Evolutionary conservation across 2,329 filamentous ascomycete species (phyloP).

Genomic region (Fusarium sp.): DNA sequence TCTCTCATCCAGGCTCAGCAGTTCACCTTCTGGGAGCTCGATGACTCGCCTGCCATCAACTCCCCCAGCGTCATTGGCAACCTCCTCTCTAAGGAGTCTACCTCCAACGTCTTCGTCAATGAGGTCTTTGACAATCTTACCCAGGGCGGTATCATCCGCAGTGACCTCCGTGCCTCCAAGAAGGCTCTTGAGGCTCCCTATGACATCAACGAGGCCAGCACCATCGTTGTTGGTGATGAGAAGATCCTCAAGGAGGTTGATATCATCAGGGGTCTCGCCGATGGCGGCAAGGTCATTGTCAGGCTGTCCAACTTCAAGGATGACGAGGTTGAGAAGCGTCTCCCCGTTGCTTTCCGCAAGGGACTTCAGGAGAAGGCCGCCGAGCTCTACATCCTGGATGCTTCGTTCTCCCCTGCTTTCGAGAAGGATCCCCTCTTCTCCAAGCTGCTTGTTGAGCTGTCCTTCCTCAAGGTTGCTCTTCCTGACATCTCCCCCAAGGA

Average conservation of each 20-base stretch:
- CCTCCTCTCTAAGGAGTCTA: constrained; percentile 78
- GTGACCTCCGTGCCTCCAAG: constrained; percentile 85
- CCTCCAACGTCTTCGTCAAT: constrained; percentile 70
- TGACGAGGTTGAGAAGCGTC: constrained; percentile 89
- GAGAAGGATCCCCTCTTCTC: constrained; percentile 73
- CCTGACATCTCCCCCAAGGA: constrained; percentile 72
- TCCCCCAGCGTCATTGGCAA: constrained; percentile 72
- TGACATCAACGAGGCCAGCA: constrained; percentile 80
- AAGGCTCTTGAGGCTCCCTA: constrained; percentile 89
- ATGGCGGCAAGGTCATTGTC: constrained; percentile 78
- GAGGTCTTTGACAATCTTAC: constrained; percentile 73
- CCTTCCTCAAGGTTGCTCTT: constrained; percentile 83
- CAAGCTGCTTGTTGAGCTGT: constrained; percentile 78
- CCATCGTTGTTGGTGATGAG: constrained; percentile 81
- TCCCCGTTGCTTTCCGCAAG: constrained; percentile 78
- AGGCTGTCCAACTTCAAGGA: constrained; percentile 84
- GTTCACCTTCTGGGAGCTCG: constrained; percentile 94
- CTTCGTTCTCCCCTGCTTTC: constrained; percentile 74
- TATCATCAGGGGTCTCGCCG: constrained; percentile 76
- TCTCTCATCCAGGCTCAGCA: constrained; percentile 75
- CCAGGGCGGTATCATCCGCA: constrained; percentile 83
- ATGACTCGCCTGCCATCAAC: constrained; percentile 74
- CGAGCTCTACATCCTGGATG: constrained; percentile 81
- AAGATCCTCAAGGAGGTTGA: constrained; percentile 84
- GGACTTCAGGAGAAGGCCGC: constrained; percentile 76